Conservation (phyloP, 2,329 filamentous ascomycete species). For the Curvularia sp. region DNA sequence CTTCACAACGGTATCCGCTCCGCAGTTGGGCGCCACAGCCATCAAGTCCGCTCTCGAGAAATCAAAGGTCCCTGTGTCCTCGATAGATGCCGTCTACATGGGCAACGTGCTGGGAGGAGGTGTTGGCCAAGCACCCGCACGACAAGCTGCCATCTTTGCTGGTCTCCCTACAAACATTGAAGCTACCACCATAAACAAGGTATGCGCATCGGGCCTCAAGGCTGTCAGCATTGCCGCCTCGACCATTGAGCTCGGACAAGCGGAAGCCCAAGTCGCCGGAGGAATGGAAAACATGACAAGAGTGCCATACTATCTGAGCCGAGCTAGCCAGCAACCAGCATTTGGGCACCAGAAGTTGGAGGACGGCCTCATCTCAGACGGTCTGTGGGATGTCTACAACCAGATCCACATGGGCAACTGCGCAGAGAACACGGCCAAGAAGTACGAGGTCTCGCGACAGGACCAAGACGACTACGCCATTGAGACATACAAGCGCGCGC, state of each 20-base stretch:
- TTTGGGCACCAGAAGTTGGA: slow-evolving; percentile 89
- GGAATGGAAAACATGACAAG: slow-evolving; percentile 99
- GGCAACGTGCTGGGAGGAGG: slow-evolving; percentile 88
- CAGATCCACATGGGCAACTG: slow-evolving; percentile 98
- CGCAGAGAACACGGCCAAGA: slow-evolving; percentile 92
- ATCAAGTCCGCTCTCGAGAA: slow-evolving; percentile 91
- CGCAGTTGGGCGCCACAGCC: slow-evolving; percentile 86
- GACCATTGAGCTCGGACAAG: slow-evolving; percentile 89
- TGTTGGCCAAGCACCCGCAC: slow-evolving; percentile 87
- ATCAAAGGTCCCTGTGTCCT: slow-evolving; percentile 79
- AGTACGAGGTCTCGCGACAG: slow-evolving; percentile 78
- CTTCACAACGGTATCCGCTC: slow-evolving; percentile 80
- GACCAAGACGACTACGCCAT: slow-evolving; percentile 93
- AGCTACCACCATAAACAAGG: slow-evolving; percentile 95
- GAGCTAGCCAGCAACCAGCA: slow-evolving; percentile 79
- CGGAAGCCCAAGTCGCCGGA: slow-evolving; percentile 88
- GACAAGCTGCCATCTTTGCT: slow-evolving; percentile 88
- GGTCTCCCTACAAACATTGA: slow-evolving; percentile 83
- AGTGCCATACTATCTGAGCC: slow-evolving; percentile 87
- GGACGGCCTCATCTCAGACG: slow-evolving; percentile 93
- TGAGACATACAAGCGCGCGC: slow-evolving; percentile 84
- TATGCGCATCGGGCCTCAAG: slow-evolving; percentile 94
- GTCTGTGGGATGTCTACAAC: slow-evolving; percentile 94
- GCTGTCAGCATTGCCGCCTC: slow-evolving; percentile 89
- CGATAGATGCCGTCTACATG: slow-evolving; percentile 95